A percentile compares a stretch with the other conserved stretches of the same genome.
Conservation (phyloP, 2,329 filamentous ascomycete species). For the Neophaeococcomyces aloes region DNA sequence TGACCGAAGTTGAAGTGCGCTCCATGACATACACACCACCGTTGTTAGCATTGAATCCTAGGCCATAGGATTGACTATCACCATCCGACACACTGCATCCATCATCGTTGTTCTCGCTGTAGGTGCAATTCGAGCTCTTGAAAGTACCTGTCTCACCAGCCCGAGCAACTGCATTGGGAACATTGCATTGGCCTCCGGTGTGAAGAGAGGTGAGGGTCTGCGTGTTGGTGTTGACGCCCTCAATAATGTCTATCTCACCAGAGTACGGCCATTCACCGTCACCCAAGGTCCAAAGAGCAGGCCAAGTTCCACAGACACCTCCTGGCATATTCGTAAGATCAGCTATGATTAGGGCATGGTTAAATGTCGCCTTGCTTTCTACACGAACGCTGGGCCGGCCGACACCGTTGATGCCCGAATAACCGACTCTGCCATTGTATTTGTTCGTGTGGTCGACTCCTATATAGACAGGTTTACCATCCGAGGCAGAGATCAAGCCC, state of each 20-base stretch:
- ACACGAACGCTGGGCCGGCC: conserved; percentile 64
- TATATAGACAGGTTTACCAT: too few relatives aligned
- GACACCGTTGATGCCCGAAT: too few relatives aligned
- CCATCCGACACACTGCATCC: conserved; percentile 51
- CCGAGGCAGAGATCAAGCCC: too few relatives aligned
- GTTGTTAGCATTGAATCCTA: conserved; percentile 57
- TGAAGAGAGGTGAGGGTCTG: conserved; percentile 58
- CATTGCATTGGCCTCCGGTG: conserved; percentile 48
- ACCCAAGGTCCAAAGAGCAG: conserved; percentile 55
- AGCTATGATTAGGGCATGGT: conserved; percentile 57
- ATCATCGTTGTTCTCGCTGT: conserved; percentile 33
- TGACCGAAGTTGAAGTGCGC: conserved; percentile 63
- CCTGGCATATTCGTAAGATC: conserved; percentile 65
- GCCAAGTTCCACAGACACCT: conserved; percentile 62
- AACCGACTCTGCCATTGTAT: conserved; percentile 40
- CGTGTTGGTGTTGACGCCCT: conserved; percentile 57
- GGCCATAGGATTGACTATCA: conserved; percentile 50
- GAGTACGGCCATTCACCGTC: conserved; percentile 55
- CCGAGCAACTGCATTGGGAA: conserved; percentile 31
- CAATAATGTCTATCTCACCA: conserved; percentile 72
- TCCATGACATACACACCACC: conserved; percentile 66
- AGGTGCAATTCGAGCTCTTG: conserved; percentile 46
- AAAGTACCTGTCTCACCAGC: conserved; percentile 35
- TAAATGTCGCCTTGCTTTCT: conserved; percentile 53
- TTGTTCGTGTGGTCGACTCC: conserved; percentile 52